Base-by-base conservation (phyloP, 2,329 filamentous ascomycete genomes). In the Aureobasidium musti region DNA sequence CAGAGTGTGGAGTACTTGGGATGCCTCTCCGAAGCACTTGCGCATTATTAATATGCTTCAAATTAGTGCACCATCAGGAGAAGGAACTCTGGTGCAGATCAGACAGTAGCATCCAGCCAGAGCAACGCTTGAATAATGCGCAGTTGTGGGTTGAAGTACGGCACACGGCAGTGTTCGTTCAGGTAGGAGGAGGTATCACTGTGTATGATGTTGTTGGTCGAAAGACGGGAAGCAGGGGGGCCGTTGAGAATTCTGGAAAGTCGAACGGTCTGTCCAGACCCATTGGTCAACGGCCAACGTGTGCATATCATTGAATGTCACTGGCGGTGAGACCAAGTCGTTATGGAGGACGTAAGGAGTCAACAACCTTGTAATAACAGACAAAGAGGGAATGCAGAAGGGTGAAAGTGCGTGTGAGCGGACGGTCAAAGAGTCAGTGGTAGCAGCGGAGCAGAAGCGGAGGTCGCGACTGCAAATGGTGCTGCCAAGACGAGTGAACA, bases 181-280 rank as follows among this genome's bases (percentile, higher is more conserved):
- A 19, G 2, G n/a, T 10, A n/a, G n/a, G n/a, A 47, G 21, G n/a
- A n/a, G 41, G 10, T 37, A 35, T 5, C 4, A 30, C 30, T n/a
- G 30, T 30, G 30, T 30, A 30, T 30, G 4, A 30, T 49, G 41
- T 33, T 61, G 23, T 61, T n/a, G n/a, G n/a, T 26, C 37, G 10
- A 21, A 63, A 21, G 59, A 10, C n/a, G 19, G n/a, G 33, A 50
- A 63, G 33, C 59, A 63, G n/a, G n/a, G 59, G 13, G 45, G 23
- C 28, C 59, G 59, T 50, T 63, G 28, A n/a, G n/a, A 30, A 19
- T 13, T 57, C 54, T 35, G 54, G 54, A 63, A 41, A 11, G 21
- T 41, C 26, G 45, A 49, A 63, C 59, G 59, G 45, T 43, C 17
- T 23, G 21, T 47, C 43, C 43, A 63, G 59, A 50, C 59, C 26